A percentile compares a stretch with the other conserved stretches of the same genome.
Conservation (phyloP, 78 protist genomes). For the Dictyostelium brefeldianum region DNA sequence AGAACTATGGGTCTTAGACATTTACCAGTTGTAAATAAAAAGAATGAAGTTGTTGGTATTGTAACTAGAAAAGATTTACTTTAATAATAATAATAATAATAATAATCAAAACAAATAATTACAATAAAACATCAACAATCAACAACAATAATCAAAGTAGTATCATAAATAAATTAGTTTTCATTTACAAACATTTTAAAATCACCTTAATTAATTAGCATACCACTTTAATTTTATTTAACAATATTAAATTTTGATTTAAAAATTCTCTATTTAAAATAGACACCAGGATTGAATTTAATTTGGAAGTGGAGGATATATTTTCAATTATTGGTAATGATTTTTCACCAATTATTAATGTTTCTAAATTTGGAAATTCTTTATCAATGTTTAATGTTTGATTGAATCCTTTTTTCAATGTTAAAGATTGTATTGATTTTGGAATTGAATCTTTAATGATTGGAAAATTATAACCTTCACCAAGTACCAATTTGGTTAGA, state of each 20-base stretch:
- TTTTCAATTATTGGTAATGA: no score
- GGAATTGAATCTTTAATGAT: not conserved
- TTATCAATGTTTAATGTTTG: not conserved
- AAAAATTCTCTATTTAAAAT: no score
- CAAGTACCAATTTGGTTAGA: not conserved
- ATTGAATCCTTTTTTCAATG: not conserved
- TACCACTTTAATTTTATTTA: no score
- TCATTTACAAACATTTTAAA: no score
- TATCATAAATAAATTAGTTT: not conserved
- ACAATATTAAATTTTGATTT: no score
- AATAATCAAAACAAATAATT: not conserved
- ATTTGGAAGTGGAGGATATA: no score
- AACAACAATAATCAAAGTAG: not conserved
- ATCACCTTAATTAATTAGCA: no score
- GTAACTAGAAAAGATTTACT: slow-evolving; percentile 90
- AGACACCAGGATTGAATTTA: no score
- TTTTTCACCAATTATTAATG: not conserved
- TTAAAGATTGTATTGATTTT: not conserved
- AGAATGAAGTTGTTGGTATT: slow-evolving; percentile 87
- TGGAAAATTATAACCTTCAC: not conserved
- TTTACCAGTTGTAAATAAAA: slow-evolving; percentile 83
- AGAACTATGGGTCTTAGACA: slow-evolving; percentile 93
- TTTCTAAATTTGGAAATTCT: not conserved
- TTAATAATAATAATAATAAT: not conserved
- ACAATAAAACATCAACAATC: not conserved